Percentiles rank a stretch among this genome's conserved stretches.
phyloP scores from a whole-genome alignment of 2,329 filamentous ascomycete species.

The Fusarium sp. region DNA sequence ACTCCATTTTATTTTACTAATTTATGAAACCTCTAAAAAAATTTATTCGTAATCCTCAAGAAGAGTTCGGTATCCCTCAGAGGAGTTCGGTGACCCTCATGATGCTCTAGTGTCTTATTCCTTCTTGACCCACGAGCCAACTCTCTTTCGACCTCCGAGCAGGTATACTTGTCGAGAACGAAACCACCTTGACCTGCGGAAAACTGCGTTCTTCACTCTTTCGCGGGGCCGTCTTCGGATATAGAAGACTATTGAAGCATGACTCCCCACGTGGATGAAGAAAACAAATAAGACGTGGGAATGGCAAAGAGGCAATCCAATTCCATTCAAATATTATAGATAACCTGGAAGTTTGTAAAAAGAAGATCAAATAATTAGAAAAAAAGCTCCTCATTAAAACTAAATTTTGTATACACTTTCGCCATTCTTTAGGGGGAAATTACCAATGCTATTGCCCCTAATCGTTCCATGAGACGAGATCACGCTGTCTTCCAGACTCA shows the following conservation, averaged over 20 bases:
- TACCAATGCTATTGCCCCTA: conserved; percentile 28
- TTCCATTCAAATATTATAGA: neutral
- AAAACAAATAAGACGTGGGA: no score
- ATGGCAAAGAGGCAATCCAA: neutral
- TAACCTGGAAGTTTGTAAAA: no score
- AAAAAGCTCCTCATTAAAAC: neutral
- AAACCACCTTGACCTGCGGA: neutral
- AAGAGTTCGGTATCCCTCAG: no score
- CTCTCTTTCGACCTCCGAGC: neutral
- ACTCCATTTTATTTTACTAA: no score
- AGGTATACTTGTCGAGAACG: neutral
- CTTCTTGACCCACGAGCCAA: no score
- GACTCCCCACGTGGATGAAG: neutral
- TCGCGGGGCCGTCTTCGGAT: neutral
- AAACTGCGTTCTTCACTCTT: neutral
- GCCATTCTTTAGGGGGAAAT: neutral
- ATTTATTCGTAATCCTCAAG: no score
- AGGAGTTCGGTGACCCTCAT: no score
- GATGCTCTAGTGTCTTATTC: no score
- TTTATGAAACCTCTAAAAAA: no score
- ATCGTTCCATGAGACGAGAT: conserved; percentile 62
- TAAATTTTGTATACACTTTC: neutral
- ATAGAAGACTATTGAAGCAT: conserved; percentile 5
- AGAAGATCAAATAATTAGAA: neutral
- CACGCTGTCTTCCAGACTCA: conserved; percentile 63